Conservation (phyloP, 2,329 filamentous ascomycete genomes). For the Aspergillus transmontanensis region DNA sequence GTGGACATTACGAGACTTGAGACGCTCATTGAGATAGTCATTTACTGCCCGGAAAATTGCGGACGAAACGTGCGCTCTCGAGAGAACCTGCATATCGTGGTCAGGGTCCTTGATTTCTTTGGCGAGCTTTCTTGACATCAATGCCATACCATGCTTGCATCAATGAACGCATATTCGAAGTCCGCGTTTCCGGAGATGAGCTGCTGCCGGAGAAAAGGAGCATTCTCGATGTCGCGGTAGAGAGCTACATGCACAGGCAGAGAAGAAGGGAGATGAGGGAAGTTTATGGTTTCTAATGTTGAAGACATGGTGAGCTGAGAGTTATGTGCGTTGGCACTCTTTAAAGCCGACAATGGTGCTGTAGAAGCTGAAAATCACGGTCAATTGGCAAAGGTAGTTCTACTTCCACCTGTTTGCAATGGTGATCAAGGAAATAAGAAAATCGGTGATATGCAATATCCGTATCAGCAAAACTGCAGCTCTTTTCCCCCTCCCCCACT, state of each 20-base stretch:
- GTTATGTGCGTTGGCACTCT: neutral
- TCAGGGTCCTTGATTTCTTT: constrained; percentile 5
- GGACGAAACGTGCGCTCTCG: constrained; percentile 71
- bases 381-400: neutral
- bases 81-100: constrained; percentile 60
- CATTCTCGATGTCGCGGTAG: constrained; percentile 76
- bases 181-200: constrained; percentile 79
- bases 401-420: neutral
- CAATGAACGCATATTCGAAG: constrained; percentile 93
- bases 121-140: neutral
- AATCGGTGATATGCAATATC: neutral
- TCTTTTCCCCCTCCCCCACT: constrained; percentile 19
- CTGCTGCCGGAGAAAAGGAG: constrained; percentile 76
- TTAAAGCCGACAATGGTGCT: neutral
- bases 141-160: constrained; percentile 70
- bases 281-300: constrained; percentile 64
- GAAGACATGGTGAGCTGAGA: constrained; percentile 27
- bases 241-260: constrained; percentile 73
- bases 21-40: constrained; percentile 59
- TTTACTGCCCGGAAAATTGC: constrained; percentile 78
- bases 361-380: neutral
- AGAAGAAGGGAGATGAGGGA: constrained; percentile 73
- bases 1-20: constrained; percentile 84
- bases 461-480: neutral
- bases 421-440: neutral